Percentiles rank a stretch among this genome's conserved stretches.
Evolutionary conservation across 495 filamentous ascomycete genomes (phyloP).

Genomic region (Pseudotulostoma volvatum): DNA sequence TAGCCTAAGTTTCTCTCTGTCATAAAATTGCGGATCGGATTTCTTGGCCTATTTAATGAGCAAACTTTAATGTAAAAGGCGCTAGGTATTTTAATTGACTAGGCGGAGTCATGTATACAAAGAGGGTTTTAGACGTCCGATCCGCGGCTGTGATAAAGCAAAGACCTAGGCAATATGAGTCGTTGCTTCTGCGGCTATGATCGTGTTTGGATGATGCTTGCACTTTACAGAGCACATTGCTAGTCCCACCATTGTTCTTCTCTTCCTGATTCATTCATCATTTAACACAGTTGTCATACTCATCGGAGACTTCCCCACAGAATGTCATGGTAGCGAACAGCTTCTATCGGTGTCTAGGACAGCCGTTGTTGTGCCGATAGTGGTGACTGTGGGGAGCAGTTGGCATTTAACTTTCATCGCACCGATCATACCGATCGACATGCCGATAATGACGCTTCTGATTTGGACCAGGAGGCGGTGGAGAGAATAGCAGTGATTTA

Average conservation of each 20-base stretch:
- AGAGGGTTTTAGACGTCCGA: too few relatives aligned
- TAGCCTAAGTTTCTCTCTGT: too few relatives aligned
- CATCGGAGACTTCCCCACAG: constrained; percentile 48
- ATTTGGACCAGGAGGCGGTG: constrained; percentile 29
- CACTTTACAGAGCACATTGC: constrained; percentile 23
- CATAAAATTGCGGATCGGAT: too few relatives aligned
- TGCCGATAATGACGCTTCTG: constrained; percentile 34
- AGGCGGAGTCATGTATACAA: too few relatives aligned
- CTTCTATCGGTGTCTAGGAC: constrained; percentile 49
- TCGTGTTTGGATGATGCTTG: constrained; percentile 25
- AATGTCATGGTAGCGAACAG: constrained; percentile 59
- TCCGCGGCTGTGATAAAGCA: too few relatives aligned
- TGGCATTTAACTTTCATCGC: constrained; percentile 57
- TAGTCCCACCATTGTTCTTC: constrained; percentile 37
- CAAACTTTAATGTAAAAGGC: too few relatives aligned
- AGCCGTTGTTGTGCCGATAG: constrained; percentile 49
- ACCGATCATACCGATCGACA: constrained; percentile 32
- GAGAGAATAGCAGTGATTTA: constrained; percentile 24
- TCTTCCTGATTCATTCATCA: constrained; percentile 40
- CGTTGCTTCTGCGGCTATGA: too few relatives aligned
- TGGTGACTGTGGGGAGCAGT: constrained; percentile 44
- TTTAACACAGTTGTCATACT: constrained; percentile 44
- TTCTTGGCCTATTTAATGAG: too few relatives aligned
- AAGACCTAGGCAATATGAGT: too few relatives aligned
- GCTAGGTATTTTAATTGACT: too few relatives aligned